Conservation (phyloP, 148 eudicot genomes). For the Diospyros lotus region DNA sequence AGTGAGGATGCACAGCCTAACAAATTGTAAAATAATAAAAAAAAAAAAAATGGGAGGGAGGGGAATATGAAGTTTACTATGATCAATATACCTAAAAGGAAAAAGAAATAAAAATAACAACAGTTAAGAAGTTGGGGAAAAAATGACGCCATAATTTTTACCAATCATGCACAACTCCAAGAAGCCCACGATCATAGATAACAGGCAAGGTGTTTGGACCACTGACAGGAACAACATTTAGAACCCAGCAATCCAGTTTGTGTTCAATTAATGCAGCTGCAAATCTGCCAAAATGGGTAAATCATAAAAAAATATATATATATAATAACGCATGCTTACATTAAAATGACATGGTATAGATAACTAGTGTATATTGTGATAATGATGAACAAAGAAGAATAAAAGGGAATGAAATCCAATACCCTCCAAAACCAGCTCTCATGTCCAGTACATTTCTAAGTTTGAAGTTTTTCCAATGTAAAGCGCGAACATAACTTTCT, state of each 20-base stretch:
- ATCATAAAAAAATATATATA: neutral
- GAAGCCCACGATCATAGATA: slow-evolving; percentile 91
- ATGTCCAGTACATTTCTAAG: slow-evolving; percentile 89
- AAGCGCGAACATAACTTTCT: slow-evolving; percentile 61
- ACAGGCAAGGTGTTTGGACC: slow-evolving; percentile 91
- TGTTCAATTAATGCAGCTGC: slow-evolving; percentile 71
- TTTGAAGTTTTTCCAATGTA: slow-evolving; percentile 52
- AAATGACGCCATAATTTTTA: slow-evolving; percentile 16
- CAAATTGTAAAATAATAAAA: neutral
- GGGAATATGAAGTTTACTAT: too few relatives aligned
- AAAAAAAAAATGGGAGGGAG: neutral
- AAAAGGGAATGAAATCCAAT: slow-evolving; percentile 13
- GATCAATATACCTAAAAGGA: neutral
- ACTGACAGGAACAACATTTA: slow-evolving; percentile 91
- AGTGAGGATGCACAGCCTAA: neutral
- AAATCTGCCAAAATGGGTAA: slow-evolving; percentile 51
- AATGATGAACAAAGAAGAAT: slow-evolving; percentile 6
- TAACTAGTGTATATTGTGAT: neutral
- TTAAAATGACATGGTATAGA: neutral
- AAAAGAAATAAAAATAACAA: neutral
- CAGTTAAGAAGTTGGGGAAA: neutral
- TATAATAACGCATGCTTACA: neutral
- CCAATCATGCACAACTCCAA: slow-evolving; percentile 99
- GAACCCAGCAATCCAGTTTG: slow-evolving; percentile 79
- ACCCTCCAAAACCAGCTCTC: slow-evolving; percentile 99